These are phyloP conservation scores for Aspergillus sergii DNA, from an alignment of 2,329 filamentous ascomycete genomes.

Conservation along the genomic window DNA sequence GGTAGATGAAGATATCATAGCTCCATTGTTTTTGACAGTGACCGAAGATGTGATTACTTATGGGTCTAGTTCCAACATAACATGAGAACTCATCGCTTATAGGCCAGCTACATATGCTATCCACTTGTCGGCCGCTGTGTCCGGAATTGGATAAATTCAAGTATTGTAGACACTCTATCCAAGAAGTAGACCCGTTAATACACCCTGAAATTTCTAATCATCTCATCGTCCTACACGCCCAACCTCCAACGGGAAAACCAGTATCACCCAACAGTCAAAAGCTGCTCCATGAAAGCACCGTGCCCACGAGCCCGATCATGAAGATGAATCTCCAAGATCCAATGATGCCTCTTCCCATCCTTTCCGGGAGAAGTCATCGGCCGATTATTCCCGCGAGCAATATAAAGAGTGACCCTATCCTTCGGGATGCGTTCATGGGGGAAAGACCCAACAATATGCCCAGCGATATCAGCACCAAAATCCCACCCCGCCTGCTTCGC, in stretches of 20 bases:
- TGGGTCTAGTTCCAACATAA: too few relatives aligned
- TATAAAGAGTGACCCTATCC: slow-evolving; percentile 51
- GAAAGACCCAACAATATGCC: slow-evolving; percentile 56
- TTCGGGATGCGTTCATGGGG: slow-evolving; percentile 55
- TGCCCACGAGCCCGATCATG: slow-evolving; percentile 42
- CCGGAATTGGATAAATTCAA: too few relatives aligned
- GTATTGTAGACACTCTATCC: not conserved
- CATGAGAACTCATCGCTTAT: too few relatives aligned
- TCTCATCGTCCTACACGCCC: not conserved
- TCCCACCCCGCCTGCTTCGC: slow-evolving; percentile 46
- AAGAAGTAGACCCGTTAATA: not conserved
- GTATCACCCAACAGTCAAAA: slow-evolving; percentile 29
- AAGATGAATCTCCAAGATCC: slow-evolving; percentile 56
- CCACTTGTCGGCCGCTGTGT: too few relatives aligned
- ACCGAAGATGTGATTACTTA: too few relatives aligned
- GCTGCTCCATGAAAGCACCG: slow-evolving; percentile 49
- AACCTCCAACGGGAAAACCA: not conserved
- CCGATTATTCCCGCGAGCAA: slow-evolving; percentile 48
- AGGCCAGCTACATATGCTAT: too few relatives aligned
- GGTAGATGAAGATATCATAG: too few relatives aligned
- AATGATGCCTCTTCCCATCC: slow-evolving; percentile 50
- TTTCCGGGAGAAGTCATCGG: slow-evolving; percentile 43
- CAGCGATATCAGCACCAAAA: slow-evolving; percentile 50
- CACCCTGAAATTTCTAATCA: not conserved
- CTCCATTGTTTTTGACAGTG: too few relatives aligned